These are phyloP conservation scores for Pyrus betulifolia DNA, from an alignment of 306 rosid species.

Conservation along the genomic window DNA sequence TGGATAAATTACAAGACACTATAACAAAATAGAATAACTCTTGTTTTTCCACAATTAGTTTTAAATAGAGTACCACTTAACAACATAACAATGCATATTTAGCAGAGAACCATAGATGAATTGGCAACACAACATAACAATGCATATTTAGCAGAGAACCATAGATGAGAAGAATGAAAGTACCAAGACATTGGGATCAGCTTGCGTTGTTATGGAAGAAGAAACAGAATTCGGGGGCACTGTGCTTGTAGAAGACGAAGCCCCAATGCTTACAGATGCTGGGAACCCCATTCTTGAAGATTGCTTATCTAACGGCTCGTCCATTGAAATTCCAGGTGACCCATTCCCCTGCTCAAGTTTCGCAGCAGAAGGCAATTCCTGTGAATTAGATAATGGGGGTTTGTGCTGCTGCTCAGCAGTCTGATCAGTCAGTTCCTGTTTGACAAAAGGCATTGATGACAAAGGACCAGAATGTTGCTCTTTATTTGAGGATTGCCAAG, in stretches of 20 bases:
- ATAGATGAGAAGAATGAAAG: background rate
- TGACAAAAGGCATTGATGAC: conserved; percentile 46
- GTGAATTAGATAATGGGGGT: conserved; percentile 40
- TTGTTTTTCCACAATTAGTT: background rate
- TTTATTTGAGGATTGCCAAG: conserved; percentile 61
- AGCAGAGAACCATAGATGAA: background rate
- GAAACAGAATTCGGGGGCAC: conserved; percentile 43
- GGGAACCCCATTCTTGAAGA: conserved; percentile 59
- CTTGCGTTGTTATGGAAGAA: conserved; percentile 38
- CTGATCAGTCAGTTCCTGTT: conserved; percentile 61
- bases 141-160: background rate
- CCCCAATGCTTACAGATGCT: conserved; percentile 32
- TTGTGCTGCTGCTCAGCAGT: conserved; percentile 65
- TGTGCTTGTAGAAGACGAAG: conserved; percentile 40
- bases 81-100: conserved; percentile 3
- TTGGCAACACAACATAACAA: conserved; percentile 2
- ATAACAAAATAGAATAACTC: background rate
- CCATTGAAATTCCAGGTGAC: conserved; percentile 44
- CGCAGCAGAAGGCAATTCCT: conserved; percentile 50
- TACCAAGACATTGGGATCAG: conserved; percentile 42
- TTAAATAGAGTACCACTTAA: background rate
- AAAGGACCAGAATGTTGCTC: conserved; percentile 47
- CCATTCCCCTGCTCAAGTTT: conserved; percentile 52
- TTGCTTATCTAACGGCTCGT: conserved; percentile 42
- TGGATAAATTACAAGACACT: background rate